A percentile compares a stretch with the other conserved stretches of the same genome.
Evolutionary conservation across 1,284 basidiomycete species (phyloP).

Genomic region (Volvariella volvacea): DNA sequence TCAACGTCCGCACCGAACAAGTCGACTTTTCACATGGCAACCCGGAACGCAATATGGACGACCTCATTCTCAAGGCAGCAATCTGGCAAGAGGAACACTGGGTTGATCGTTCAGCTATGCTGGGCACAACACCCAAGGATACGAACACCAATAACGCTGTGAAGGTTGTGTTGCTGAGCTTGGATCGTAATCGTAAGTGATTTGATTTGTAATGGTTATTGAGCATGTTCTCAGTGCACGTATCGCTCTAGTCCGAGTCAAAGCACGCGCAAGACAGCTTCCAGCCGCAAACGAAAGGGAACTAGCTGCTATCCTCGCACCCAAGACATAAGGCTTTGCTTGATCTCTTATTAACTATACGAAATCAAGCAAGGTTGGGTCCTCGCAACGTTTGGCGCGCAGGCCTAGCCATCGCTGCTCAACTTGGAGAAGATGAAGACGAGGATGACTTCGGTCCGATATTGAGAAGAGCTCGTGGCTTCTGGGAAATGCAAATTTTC

Average conservation of each 20-base stretch:
- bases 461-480: too few species aligned
- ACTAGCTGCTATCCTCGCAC: constrained; percentile 56
- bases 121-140: constrained; percentile 35
- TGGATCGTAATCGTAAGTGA: constrained; percentile 86
- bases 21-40: constrained; percentile 57
- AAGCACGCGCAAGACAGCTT: constrained; percentile 77
- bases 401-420: not conserved
- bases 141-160: constrained; percentile 40
- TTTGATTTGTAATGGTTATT: constrained; percentile 11
- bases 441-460: too few species aligned
- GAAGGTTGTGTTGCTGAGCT: constrained; percentile 84
- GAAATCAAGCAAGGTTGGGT: too few species aligned
- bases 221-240: constrained; percentile 10
- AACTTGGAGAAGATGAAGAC: too few species aligned
- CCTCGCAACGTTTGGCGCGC: not conserved
- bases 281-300: constrained; percentile 74
- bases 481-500: too few species aligned
- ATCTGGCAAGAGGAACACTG: constrained; percentile 93
- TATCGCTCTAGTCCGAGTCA: constrained; percentile 64
- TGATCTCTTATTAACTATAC: too few species aligned
- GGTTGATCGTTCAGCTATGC: constrained; percentile 72
- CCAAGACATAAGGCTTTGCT: constrained; percentile 21
- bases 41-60: constrained; percentile 84
- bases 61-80: constrained; percentile 87
- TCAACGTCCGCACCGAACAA: constrained; percentile 82